Evolutionary conservation across 78 protist species (phyloP), one percentile per base, ranked within the genome.

Genomic region (Neovahlkampfia damariscottae): DNA sequence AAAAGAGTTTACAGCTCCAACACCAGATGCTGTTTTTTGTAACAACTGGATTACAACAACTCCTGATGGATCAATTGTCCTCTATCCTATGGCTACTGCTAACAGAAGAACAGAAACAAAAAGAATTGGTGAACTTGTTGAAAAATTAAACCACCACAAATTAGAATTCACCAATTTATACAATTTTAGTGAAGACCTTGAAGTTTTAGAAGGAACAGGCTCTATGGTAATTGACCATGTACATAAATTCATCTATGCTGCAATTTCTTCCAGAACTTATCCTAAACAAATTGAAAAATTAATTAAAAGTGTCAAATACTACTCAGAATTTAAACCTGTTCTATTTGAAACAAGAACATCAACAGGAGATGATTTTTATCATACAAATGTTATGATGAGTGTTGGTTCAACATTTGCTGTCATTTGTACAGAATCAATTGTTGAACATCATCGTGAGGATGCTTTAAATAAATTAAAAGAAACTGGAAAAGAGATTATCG

Each of bases 351-450:
- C 68, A 5, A 36, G 67, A 10, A 72, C 72, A 67, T 5, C 0
- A 8, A 7, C 66, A 9, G 68, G 39, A 29, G 40, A 34, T n/a
- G 34, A 68, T 35, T 67, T 84, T 38, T 84, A 84, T 38, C 88
- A 84, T 81, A 84, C 88, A 6, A 84, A 84, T 39, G 88, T 84
- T n/a, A 72, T 84, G 74, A 84, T 84, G 88, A 35, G 66, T 9
- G 70, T 84, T 8, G 88, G 88, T 28, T 59, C 68, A 30, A 0
- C 29, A 9, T 5, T n/a, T 9, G 84, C 81, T 8, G 76, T 78
- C 19, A 80, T 74, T 2, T 79, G 84, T 74, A 8, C 38, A 6
- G 88, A 84, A 58, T 8, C 40, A 62, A 28, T 84, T 28, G 38
- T 36, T 29, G 81, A 78, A 29, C 59, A 72, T 2, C 36, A 73